Evolutionary conservation across 495 filamentous ascomycete species (phyloP).

Genomic region (Oidiodendron maius): DNA sequence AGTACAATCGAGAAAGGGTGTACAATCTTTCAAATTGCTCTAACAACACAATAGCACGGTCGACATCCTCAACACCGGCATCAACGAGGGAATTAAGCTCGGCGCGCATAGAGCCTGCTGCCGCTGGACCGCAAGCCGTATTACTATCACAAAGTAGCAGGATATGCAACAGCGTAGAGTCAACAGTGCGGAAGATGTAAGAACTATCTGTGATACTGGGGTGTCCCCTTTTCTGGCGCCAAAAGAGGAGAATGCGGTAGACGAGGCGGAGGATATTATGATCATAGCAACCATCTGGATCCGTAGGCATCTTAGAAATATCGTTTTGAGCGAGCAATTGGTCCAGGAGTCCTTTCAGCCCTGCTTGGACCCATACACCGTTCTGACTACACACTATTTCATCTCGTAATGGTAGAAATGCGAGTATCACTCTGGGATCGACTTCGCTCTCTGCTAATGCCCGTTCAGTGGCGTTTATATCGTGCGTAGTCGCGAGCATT

Average conservation of each 20-base stretch:
- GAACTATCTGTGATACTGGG: constrained; percentile 83
- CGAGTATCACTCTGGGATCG: constrained; percentile 80
- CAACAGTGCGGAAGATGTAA: constrained; percentile 82
- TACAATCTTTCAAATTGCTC: constrained; percentile 77
- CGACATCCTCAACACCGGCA: constrained; percentile 83
- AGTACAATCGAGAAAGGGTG: constrained; percentile 84
- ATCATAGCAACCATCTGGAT: constrained; percentile 30
- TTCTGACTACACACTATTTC: constrained; percentile 72
- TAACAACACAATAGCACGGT: constrained; percentile 71
- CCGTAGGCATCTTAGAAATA: constrained; percentile 30
- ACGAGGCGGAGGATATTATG: constrained; percentile 62
- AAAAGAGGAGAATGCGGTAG: constrained; percentile 72
- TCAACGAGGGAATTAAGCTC: constrained; percentile 92
- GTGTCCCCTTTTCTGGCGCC: constrained; percentile 91
- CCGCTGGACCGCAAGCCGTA: constrained; percentile 37
- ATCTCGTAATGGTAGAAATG: constrained; percentile 61
- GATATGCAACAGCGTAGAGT: constrained; percentile 77
- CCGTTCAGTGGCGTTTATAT: constrained; percentile 65
- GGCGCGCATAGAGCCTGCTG: constrained; percentile 50
- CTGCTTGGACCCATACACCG: constrained; percentile 88
- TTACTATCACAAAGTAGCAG: constrained; percentile 75
- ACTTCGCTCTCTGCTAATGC: constrained; percentile 70
- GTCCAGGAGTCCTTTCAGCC: constrained; percentile 62
- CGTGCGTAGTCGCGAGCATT: constrained; percentile 47
- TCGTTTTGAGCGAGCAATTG: constrained; percentile 53